Conservation (phyloP, 2,329 filamentous ascomycete species). For the Fragosphaeria purpurea region DNA sequence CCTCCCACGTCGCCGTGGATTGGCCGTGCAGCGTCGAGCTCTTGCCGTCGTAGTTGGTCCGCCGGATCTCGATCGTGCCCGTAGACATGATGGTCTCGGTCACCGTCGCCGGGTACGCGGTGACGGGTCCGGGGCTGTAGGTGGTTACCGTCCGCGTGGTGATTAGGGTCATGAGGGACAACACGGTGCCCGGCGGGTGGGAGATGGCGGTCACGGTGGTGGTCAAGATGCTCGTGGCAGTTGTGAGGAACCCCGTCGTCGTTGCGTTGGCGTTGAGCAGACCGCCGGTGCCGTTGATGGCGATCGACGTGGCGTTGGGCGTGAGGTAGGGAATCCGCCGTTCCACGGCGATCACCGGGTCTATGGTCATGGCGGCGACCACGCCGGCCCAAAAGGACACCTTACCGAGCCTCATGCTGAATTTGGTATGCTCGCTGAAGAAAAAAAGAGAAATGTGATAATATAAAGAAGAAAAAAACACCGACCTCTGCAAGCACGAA, state of each 20-base stretch:
- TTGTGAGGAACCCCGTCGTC: conserved; percentile 2
- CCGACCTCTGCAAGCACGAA: neutral
- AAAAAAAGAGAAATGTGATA: too few species aligned
- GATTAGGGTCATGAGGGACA: conserved; percentile 8
- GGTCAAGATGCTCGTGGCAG: neutral
- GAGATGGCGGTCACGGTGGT: conserved; percentile 7
- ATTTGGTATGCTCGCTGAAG: too few species aligned
- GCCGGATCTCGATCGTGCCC: conserved; percentile 7
- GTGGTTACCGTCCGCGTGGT: conserved; percentile 5
- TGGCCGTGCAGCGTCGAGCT: conserved; percentile 6
- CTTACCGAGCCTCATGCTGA: neutral
- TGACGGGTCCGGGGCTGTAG: conserved; percentile 8
- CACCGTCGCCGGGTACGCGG: conserved; percentile 2
- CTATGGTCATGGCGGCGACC: neutral
- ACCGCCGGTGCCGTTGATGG: neutral
- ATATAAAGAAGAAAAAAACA: too few species aligned
- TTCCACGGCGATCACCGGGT: neutral
- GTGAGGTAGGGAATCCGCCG: neutral
- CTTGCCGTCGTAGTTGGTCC: conserved; percentile 5
- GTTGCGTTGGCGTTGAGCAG: conserved; percentile 4
- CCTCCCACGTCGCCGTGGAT: conserved; percentile 5
- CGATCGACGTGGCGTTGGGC: conserved; percentile 1
- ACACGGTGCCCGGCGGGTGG: conserved; percentile 3
- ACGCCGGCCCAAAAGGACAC: neutral
- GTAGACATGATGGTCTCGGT: conserved; percentile 5